phyloP scores from a whole-genome alignment of 148 eudicot species.

The Persicaria tinctoria region DNA sequence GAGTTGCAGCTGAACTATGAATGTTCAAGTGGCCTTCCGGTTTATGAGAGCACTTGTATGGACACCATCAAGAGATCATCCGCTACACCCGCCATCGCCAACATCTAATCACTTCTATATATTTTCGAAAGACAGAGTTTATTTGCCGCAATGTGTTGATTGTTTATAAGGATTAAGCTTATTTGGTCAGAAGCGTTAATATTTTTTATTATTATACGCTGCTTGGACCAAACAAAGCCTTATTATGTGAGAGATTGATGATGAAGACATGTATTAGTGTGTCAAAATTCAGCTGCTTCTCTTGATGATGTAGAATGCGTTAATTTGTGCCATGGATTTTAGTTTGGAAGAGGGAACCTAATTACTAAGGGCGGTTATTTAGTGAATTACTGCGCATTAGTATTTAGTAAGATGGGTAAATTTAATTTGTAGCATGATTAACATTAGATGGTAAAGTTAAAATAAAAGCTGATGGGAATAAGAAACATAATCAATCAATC shows the following conservation, averaged over 20 bases:
- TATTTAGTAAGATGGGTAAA: not conserved
- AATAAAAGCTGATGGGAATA: conserved; percentile 3
- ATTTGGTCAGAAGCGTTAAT: too few relatives aligned
- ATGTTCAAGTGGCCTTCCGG: conserved; percentile 63
- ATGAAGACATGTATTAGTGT: not conserved
- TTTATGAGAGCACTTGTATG: conserved; percentile 63
- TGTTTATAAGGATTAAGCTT: too few relatives aligned
- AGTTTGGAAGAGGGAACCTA: too few relatives aligned
- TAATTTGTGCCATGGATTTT: too few relatives aligned
- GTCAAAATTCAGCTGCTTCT: not conserved
- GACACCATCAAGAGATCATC: conserved; percentile 45
- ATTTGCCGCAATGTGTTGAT: too few relatives aligned
- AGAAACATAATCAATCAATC: conserved; percentile 13
- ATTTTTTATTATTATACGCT: too few relatives aligned
- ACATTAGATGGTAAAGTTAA: conserved; percentile 9
- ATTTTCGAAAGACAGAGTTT: too few relatives aligned
- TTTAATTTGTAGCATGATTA: conserved; percentile 6
- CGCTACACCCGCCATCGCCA: not conserved
- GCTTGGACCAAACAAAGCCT: too few relatives aligned
- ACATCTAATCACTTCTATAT: not conserved
- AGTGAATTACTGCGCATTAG: too few relatives aligned
- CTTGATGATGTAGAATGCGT: too few relatives aligned
- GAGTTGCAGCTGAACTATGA: conserved; percentile 41
- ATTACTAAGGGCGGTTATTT: too few relatives aligned
- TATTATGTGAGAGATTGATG: not conserved